Evolutionary conservation across 176 grass and related monocot genomes (phyloP), one percentile per base, ranked within the genome.

Genomic region (Oryza australiensis): DNA sequence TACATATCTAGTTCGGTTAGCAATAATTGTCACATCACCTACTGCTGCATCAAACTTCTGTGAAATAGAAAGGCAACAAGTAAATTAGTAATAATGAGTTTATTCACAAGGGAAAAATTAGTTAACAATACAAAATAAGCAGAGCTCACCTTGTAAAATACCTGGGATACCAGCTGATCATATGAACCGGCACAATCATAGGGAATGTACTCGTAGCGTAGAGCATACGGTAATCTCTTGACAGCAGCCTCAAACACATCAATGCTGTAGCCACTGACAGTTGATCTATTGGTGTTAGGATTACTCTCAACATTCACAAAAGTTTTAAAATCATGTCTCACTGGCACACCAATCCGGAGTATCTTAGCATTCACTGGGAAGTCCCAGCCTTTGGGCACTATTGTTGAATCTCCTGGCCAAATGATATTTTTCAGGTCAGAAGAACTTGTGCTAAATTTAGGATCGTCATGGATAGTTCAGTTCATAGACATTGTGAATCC

Each of bases 41-140:
- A 88, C 86, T n/a, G 84, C 90, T 1, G 84, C 89, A 65, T 94
- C 92, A 14, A 79, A 87, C 0, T 77, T 89, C 89, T 91, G 68
- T 49, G 18, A 26, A 28, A 33, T 27, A 18, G 4, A 78, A 33
- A 64, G 5, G 11, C 23, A 73, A 38, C 12, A 14, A 73, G 4
- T 80, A 62, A 23, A 65, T 41, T 41, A 20, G 3, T 28, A 69
- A 20, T 1, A 4, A 33, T 12, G 7, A 14, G 48, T 23, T 24
- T 35, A 51, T 24, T 24, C 41, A 66, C 5, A 28, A 10, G 76
- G 49, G 49, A 7, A 53, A 53, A 20, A 7, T 9, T 9, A 29
- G 3, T 2, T 43, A 4, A 66, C 20, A 46, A 12, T 42, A 43
- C 4, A 57, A 20, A 40, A 74, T 6, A 29, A 53, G 64, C 66